Conservation (phyloP, 2,329 filamentous ascomycete species). For the Fusarium mangiferae region DNA sequence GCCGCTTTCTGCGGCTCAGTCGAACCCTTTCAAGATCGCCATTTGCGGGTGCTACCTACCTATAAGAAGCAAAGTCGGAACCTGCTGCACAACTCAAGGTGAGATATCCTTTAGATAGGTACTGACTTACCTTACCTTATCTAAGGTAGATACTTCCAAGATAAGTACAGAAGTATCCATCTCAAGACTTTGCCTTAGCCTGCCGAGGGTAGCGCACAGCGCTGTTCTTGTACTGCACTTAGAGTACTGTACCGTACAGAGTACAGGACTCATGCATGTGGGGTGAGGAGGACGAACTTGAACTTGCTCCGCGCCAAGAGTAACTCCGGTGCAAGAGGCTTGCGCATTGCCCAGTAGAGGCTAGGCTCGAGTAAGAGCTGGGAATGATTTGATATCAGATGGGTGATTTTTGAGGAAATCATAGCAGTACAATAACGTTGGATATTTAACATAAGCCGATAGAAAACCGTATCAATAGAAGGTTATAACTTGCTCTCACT, state of each 20-base stretch:
- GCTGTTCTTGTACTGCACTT: not conserved
- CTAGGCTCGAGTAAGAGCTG: not conserved
- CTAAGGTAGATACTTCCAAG: not conserved
- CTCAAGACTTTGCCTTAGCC: not conserved
- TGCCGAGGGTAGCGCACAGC: conserved; percentile 7
- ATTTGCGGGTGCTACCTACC: not conserved
- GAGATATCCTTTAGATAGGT: not conserved
- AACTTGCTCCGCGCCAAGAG: conserved; percentile 1
- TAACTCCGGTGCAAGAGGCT: conserved; percentile 10
- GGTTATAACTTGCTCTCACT: not conserved
- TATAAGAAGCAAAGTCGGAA: not conserved
- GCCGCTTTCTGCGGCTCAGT: conserved; percentile 19
- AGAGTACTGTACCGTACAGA: not conserved
- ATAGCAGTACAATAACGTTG: not conserved
- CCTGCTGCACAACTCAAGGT: not conserved
- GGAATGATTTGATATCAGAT: not conserved
- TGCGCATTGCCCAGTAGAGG: not conserved
- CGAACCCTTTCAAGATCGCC: conserved; percentile 8
- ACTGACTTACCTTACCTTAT: no score
- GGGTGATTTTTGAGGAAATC: not conserved
- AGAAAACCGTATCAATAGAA: not conserved
- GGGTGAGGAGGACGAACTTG: conserved; percentile 1
- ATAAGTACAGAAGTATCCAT: not conserved
- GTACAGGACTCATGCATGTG: not conserved
- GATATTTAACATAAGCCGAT: not conserved